Conservation (phyloP, 2,329 filamentous ascomycete genomes). For the Pseudogymnoascus sp. region DNA sequence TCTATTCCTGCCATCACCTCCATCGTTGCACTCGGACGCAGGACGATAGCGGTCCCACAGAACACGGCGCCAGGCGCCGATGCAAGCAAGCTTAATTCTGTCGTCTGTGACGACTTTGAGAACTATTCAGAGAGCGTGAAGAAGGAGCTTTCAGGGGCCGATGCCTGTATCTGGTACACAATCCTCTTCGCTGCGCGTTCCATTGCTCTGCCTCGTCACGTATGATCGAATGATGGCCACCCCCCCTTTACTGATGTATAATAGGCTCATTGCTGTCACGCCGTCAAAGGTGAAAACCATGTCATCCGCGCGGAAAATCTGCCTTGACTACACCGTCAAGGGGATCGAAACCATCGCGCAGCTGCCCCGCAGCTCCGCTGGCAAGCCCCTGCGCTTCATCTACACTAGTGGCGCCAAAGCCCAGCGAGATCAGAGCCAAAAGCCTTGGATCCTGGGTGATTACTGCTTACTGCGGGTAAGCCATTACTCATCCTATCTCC, state of each 20-base stretch:
- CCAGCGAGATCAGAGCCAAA: conserved; percentile 38
- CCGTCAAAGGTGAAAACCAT: conserved; percentile 27
- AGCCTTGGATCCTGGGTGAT: conserved; percentile 29
- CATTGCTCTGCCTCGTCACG: neutral
- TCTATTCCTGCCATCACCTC: conserved; percentile 23
- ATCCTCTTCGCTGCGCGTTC: neutral
- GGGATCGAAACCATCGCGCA: conserved; percentile 31
- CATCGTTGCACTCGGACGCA: conserved; percentile 25
- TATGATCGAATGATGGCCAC: neutral
- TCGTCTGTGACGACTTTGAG: conserved; percentile 27
- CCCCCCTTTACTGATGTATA: conserved; percentile 13
- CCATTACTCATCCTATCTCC: conserved; percentile 3
- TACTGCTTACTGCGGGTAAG: conserved; percentile 41
- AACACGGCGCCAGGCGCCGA: conserved; percentile 10
- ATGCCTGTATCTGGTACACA: conserved; percentile 31
- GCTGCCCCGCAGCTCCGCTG: conserved; percentile 13
- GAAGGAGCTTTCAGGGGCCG: conserved; percentile 24
- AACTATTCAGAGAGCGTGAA: conserved; percentile 27
- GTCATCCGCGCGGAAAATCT: conserved; percentile 33
- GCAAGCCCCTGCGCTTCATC: conserved; percentile 36
- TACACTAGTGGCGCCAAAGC: conserved; percentile 40
- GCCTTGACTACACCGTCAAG: conserved; percentile 30
- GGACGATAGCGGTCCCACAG: conserved; percentile 12
- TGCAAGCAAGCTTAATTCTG: conserved; percentile 25
- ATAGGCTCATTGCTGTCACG: conserved; percentile 36